These are phyloP conservation scores for Mortierella sp. DNA, from an alignment of 371 early-diverging fungal species.

Conservation along the genomic window DNA sequence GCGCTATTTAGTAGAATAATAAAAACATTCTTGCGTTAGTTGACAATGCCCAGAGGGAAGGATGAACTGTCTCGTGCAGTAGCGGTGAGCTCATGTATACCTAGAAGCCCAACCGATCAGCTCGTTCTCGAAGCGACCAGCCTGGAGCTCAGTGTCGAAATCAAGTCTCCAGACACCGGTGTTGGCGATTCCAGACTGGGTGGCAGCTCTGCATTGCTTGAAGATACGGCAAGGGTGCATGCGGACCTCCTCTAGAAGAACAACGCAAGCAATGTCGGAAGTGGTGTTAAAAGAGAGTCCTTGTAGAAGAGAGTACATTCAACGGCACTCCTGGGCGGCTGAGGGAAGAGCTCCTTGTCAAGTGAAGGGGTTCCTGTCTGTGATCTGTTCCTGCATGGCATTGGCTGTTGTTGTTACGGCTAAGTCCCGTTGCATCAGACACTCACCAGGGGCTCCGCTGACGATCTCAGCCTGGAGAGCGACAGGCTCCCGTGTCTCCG, in stretches of 20 bases:
- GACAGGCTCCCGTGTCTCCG: conserved; percentile 36
- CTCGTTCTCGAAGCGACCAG: conserved; percentile 93
- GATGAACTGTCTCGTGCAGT: not conserved
- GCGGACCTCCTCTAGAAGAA: conserved; percentile 62
- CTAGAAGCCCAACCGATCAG: conserved; percentile 96
- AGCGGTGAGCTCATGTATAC: conserved; percentile 55
- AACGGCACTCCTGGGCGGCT: not conserved
- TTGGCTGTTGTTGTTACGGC: not conserved
- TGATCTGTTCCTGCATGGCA: not conserved
- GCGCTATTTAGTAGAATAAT: conserved; percentile 60
- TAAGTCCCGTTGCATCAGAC: not conserved
- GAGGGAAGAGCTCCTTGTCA: not conserved
- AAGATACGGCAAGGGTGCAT: conserved; percentile 90
- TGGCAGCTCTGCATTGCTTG: conserved; percentile 86
- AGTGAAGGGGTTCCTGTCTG: not conserved
- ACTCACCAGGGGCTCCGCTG: conserved; percentile 57
- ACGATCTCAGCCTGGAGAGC: conserved; percentile 55
- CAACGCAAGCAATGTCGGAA: not conserved
- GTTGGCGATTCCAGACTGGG: conserved; percentile 87
- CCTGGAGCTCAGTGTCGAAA: conserved; percentile 85
- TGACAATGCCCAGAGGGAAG: not conserved
- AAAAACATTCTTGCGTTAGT: not conserved
- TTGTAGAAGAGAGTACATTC: not conserved
- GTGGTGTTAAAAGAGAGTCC: not conserved
- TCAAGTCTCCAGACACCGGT: conserved; percentile 91